phyloP scores from a whole-genome alignment of 225 moss, liverwort and hornwort genomes.

The Pseudoscleropodium purum region DNA sequence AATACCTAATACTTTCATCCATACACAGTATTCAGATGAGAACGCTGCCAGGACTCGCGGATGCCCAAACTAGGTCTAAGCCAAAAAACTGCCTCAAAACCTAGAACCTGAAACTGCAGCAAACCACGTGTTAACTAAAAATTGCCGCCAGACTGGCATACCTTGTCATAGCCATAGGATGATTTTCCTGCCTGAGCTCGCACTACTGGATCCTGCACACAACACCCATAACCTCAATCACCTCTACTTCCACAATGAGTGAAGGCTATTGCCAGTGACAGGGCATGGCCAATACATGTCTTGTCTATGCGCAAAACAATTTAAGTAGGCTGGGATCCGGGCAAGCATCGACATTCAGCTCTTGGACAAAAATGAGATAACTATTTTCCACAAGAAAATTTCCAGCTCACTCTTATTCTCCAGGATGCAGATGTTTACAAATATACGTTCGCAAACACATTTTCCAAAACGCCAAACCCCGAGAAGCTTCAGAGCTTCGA shows the following conservation, averaged over 20 bases:
- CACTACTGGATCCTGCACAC: slow-evolving; percentile 83
- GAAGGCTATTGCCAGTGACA: neutral
- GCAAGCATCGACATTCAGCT: neutral
- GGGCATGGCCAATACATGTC: neutral
- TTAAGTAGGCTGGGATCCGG: neutral
- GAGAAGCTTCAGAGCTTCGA: neutral
- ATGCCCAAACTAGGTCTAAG: neutral
- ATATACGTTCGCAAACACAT: neutral
- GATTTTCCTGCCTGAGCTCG: slow-evolving; percentile 53
- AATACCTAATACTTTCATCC: neutral
- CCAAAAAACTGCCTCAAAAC: neutral
- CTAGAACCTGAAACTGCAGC: neutral
- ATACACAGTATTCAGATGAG: neutral
- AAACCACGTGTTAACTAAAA: neutral
- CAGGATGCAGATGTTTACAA: neutral
- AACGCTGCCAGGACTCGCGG: neutral
- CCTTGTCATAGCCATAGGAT: slow-evolving; percentile 70
- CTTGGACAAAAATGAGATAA: neutral
- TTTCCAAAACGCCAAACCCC: neutral
- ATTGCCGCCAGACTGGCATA: neutral
- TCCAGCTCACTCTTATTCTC: neutral
- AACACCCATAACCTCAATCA: neutral
- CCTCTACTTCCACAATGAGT: neutral
- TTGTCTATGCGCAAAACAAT: neutral
- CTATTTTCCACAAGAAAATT: neutral